Evolutionary conservation across 1,284 basidiomycete species (phyloP).

Genomic region (Cutaneotrichosporon dermatis): DNA sequence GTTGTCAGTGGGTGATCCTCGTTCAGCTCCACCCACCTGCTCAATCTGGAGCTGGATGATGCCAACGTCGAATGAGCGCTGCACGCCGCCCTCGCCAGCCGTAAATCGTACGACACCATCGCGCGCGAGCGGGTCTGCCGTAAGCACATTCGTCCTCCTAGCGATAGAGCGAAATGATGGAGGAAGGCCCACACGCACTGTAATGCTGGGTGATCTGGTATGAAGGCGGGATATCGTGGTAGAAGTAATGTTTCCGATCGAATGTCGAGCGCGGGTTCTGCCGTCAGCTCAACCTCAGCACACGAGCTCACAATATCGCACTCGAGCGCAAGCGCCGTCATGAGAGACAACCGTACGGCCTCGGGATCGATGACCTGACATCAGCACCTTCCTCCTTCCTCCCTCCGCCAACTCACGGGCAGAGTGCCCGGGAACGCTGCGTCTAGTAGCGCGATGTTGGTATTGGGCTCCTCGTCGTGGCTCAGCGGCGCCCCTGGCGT

Average conservation of each 20-base stretch:
- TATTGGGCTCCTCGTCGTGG: slow-evolving; percentile 51
- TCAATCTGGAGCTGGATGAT: slow-evolving; percentile 95
- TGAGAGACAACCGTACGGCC: slow-evolving; percentile 74
- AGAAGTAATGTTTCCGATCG: slow-evolving; percentile 98
- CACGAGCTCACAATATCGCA: slow-evolving; percentile 55
- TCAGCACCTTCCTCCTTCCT: background rate
- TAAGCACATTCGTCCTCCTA: background rate
- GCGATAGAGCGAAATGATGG: no score
- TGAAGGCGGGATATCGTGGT: slow-evolving; percentile 86
- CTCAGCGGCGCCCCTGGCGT: slow-evolving; percentile 27
- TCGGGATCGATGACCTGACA: slow-evolving; percentile 67
- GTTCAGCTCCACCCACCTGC: slow-evolving; percentile 59
- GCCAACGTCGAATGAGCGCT: slow-evolving; percentile 56
- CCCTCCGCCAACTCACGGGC: slow-evolving; percentile 58
- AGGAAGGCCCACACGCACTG: slow-evolving; percentile 51
- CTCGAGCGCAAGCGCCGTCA: slow-evolving; percentile 76
- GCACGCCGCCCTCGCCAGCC: slow-evolving; percentile 41
- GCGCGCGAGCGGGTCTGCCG: slow-evolving; percentile 69
- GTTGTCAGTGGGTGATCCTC: background rate
- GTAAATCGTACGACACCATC: slow-evolving; percentile 60
- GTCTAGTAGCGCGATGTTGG: slow-evolving; percentile 75
- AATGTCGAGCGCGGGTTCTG: slow-evolving; percentile 70
- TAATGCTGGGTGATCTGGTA: slow-evolving; percentile 98
- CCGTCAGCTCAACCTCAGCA: background rate
- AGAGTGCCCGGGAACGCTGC: slow-evolving; percentile 89